phyloP scores from a whole-genome alignment of 1,284 basidiomycete genomes.

The Somion occarium region DNA sequence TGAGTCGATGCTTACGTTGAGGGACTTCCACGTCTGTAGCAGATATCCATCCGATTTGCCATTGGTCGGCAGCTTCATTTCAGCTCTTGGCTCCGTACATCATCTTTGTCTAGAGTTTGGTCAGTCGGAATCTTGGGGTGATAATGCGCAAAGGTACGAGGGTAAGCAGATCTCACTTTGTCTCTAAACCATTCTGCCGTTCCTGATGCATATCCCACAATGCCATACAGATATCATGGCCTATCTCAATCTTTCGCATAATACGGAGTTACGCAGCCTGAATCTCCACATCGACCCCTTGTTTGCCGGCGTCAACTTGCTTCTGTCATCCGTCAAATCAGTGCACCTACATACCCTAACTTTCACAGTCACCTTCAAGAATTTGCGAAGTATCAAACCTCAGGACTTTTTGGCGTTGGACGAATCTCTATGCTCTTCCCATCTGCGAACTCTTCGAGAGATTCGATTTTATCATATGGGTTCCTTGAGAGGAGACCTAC shows the following conservation, averaged over 20 bases:
- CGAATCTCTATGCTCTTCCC: neutral
- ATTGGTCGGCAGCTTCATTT: neutral
- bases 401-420: neutral
- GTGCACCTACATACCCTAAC: neutral
- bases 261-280: neutral
- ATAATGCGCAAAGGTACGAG: neutral
- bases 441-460: neutral
- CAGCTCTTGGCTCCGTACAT: neutral
- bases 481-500: neutral
- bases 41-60: neutral
- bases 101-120: neutral
- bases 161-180: neutral
- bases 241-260: neutral
- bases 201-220: no score
- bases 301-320: neutral
- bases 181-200: no score
- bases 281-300: neutral
- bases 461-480: neutral
- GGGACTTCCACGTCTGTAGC: neutral
- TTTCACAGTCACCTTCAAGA: neutral
- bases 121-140: neutral
- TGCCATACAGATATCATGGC: no score
- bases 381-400: neutral
- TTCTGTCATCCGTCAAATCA: neutral
- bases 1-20: neutral